phyloP scores from a whole-genome alignment of 371 early-diverging fungal species.

The Mucor sp. region DNA sequence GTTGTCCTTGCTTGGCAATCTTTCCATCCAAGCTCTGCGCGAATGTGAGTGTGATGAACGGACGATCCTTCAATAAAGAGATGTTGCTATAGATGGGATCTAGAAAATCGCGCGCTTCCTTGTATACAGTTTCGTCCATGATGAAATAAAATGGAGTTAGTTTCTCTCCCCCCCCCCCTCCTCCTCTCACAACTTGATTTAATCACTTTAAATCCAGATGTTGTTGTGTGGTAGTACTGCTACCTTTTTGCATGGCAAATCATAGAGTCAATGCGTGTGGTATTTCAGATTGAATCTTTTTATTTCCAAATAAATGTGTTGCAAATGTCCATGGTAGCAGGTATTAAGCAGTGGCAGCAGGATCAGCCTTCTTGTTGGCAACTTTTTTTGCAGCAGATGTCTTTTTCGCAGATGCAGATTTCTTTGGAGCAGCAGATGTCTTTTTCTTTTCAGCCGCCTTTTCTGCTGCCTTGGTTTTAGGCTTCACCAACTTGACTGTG shows the following conservation, averaged over 20 bases:
- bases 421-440: not conserved
- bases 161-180: too few species aligned
- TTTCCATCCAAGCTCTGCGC: slow-evolving; percentile 93
- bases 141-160: too few species aligned
- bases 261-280: too few species aligned
- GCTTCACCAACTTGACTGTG: slow-evolving; percentile 42
- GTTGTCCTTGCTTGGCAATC: slow-evolving; percentile 68
- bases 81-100: slow-evolving; percentile 9
- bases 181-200: too few species aligned
- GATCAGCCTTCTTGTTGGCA: slow-evolving; percentile 22
- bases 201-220: too few species aligned
- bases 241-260: too few species aligned
- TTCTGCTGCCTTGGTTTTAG: slow-evolving; percentile 50
- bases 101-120: slow-evolving; percentile 18
- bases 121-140: slow-evolving; percentile 15
- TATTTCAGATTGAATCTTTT: too few species aligned
- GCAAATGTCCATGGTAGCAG: not conserved
- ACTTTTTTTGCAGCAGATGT: slow-evolving; percentile 49
- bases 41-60: slow-evolving; percentile 32
- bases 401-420: slow-evolving; percentile 31
- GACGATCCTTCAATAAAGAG: not conserved
- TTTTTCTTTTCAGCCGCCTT: slow-evolving; percentile 28
- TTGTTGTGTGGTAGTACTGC: too few species aligned
- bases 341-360: slow-evolving; percentile 9
- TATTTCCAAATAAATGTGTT: slow-evolving; percentile 13